These are phyloP conservation scores for Cucurbita ficifolia DNA, from an alignment of 306 rosid species.

Conservation along the genomic window DNA sequence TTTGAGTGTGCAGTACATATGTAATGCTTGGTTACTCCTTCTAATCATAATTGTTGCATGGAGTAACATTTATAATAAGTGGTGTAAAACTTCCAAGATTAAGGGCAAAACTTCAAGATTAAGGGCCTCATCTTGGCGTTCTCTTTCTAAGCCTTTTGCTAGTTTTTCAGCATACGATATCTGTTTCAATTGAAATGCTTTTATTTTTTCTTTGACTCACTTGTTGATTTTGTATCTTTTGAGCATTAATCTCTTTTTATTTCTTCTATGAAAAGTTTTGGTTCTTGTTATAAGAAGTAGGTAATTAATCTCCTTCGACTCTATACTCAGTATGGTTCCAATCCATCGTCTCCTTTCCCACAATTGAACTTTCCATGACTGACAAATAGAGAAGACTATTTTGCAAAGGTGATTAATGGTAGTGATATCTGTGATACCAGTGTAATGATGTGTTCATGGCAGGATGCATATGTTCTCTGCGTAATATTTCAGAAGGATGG, in stretches of 20 bases:
- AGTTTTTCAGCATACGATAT: too few species aligned
- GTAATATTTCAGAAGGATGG: constrained; percentile 49
- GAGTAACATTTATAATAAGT: neutral
- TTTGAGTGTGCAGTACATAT: neutral
- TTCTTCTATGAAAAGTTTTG: too few species aligned
- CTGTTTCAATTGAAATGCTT: too few species aligned
- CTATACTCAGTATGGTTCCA: neutral
- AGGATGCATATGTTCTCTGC: constrained; percentile 60
- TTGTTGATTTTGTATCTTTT: too few species aligned
- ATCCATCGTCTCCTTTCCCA: neutral
- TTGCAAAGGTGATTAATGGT: neutral
- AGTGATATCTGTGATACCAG: neutral
- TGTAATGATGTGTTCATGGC: constrained; percentile 4
- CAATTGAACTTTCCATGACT: neutral
- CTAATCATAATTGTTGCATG: neutral
- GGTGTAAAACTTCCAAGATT: neutral
- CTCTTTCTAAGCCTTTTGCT: too few species aligned
- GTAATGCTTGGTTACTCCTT: neutral
- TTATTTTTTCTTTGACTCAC: too few species aligned
- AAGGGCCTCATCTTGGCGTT: too few species aligned
- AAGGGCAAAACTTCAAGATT: too few species aligned
- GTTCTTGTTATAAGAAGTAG: neutral
- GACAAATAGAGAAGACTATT: neutral
- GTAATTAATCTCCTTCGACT: neutral
- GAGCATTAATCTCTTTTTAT: too few species aligned